Base-by-base conservation (phyloP, 176 grass and related monocot genomes). In the Bothriochloa decipiens region DNA sequence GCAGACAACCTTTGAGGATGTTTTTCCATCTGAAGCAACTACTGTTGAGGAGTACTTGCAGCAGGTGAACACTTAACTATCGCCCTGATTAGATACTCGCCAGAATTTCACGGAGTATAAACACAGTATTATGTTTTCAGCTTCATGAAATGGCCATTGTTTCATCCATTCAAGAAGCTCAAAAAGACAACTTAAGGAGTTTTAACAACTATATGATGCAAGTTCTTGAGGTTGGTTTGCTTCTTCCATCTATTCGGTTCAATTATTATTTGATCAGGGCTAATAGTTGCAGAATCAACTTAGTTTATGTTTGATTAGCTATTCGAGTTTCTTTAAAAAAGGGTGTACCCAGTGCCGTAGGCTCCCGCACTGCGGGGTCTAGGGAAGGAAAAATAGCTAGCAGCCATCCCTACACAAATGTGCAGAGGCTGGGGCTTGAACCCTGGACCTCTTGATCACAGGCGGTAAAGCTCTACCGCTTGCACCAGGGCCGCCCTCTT, bases 111-210 rank as follows among this genome's bases (percentile, higher is more conserved):
- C 65, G 18, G 76, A 82, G 28, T n/a, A n/a, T 67, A 80, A 76
- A 85, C 62, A 80, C 50, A 66, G 16, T 77, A 10, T 84, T 84
- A 8, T 85, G 61, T 88, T 89, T 79, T 76, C 86, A 99, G 97
- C 79, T 99, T 88, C 97, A 99, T 84, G 91, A 99, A 81, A 94
- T 99, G 86, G 82, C 93, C 67, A 96, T 99, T 61, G 91, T 96
- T 50, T 99, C 93, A 76, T 92, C 97, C 88, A 92, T 99, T 52
- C 97, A 99, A 94, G 97, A 94, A 96, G 93, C 97, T 92, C 93
- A 96, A 81, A 99, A 99, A 76, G 97, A 96, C 86, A 99, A 99
- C 84, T 92, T 99, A 76, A 77, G 80, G 89, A 96, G 93, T 84
- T 99, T 99, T 66, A 92, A 94, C 86, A 89, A 91, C 88, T 89